Base-by-base conservation (phyloP, 352 stramenopile genomes). In the Phytophthora quininea region DNA sequence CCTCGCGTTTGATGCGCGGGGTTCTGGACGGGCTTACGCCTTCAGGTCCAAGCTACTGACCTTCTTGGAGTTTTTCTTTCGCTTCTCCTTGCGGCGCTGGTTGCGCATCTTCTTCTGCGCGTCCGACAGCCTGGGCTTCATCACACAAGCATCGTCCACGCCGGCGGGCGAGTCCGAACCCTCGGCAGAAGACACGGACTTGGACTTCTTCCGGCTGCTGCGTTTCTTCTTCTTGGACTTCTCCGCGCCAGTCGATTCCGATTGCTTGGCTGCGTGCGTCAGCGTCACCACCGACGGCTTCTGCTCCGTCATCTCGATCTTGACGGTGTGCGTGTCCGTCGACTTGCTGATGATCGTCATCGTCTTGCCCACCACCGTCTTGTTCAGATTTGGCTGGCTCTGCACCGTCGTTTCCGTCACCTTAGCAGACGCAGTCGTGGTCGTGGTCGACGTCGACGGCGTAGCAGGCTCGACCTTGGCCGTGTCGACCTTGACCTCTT, bases 1-100 rank as follows among this genome's bases (percentile, higher is more conserved):
- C 48, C 50, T 45, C 59, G 35, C 48, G 33, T 45, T 51, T 58
- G 58, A 77, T 62, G 49, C 61, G 15, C 35, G 5, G 31, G 27
- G 47, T 71, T 54, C 73, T 72, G 45, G 79, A n/a, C 15, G 51
- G 27, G 49, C 30, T 15, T 1, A 76, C 24, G 49, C 58, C 40
- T 80, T 64, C 62, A 62, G 54, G 48, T 68, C 60, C 46, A 40
- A 70, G 31, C 65, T 72, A 12, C 58, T 58, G 62, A 88, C 64
- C 73, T 89, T 90, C 56, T 84, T 72, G 40, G 69, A 74, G 54
- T 86, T 87, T 71, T 89, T 89, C 77, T 88, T 90, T 33, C 85
- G 79, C 78, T 93, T 93, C 57, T 89, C 78, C 76, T 90, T 90
- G 63, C 85, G 82, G 55, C 82, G 82, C 58, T 80, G 69, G 76